Evolutionary conservation across 371 early-diverging fungal genomes (phyloP).

Genomic region (Haplosporangium sp.): DNA sequence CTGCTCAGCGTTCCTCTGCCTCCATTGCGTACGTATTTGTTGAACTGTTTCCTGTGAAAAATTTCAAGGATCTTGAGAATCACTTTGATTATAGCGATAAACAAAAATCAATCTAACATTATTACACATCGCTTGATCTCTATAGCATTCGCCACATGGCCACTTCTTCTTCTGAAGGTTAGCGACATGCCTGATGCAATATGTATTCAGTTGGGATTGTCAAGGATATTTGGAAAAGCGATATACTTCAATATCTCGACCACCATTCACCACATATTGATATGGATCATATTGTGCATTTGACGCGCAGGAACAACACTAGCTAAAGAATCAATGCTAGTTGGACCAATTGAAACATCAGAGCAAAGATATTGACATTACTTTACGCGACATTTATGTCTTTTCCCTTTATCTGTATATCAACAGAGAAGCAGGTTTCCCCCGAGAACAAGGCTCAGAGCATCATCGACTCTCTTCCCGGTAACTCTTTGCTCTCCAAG

Average conservation of each 20-base stretch:
- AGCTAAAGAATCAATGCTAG: background rate
- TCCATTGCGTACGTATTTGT: constrained; percentile 49
- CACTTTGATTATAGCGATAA: constrained; percentile 11
- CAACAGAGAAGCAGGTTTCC: constrained; percentile 56
- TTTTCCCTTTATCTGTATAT: background rate
- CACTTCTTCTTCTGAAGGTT: constrained; percentile 57
- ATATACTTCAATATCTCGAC: background rate
- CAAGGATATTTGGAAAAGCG: background rate
- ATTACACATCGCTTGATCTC: background rate
- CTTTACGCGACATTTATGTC: constrained; percentile 3
- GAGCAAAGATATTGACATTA: background rate
- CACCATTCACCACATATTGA: background rate
- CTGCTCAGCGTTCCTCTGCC: constrained; percentile 57
- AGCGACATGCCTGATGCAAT: constrained; percentile 16
- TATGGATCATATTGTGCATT: background rate
- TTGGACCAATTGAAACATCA: background rate
- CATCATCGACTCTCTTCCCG: constrained; percentile 93
- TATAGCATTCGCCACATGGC: constrained; percentile 56
- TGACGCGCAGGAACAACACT: background rate
- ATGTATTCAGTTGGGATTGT: background rate
- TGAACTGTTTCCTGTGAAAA: background rate
- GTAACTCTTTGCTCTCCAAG: constrained; percentile 89
- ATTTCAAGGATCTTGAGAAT: background rate
- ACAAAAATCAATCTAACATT: background rate
- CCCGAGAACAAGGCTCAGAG: constrained; percentile 78